phyloP scores from a whole-genome alignment of 306 rosid species.

The Medicago lupulina region DNA sequence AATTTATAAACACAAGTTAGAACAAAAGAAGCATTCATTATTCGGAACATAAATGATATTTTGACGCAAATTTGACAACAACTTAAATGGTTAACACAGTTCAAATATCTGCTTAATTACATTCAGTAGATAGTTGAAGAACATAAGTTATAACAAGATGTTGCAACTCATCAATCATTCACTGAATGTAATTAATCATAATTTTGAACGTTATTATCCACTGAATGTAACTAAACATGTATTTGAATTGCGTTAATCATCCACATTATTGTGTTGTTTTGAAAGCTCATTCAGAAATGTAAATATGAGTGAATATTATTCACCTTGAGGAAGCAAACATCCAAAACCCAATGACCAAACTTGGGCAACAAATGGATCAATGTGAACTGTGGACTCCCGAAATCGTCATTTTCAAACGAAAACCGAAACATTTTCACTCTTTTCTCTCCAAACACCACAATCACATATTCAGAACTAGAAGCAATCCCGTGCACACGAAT shows the following conservation, averaged over 20 bases:
- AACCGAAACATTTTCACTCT: constrained; percentile 69
- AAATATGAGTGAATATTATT: neutral
- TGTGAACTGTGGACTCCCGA: constrained; percentile 41
- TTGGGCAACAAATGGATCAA: constrained; percentile 65
- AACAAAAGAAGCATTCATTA: constrained; percentile 33
- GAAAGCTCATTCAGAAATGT: neutral
- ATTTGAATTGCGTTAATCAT: neutral
- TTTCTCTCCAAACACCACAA: constrained; percentile 81
- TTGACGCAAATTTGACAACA: neutral
- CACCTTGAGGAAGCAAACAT: constrained; percentile 84
- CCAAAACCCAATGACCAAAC: constrained; percentile 82
- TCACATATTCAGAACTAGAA: constrained; percentile 39
- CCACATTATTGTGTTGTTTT: neutral
- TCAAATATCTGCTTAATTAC: neutral
- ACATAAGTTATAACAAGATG: neutral
- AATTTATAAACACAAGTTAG: constrained; percentile 6
- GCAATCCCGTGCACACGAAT: constrained; percentile 90
- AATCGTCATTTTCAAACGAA: constrained; percentile 41
- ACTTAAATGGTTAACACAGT: neutral
- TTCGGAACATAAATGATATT: neutral
- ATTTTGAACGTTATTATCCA: neutral
- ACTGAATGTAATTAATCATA: neutral
- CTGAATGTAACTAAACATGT: neutral
- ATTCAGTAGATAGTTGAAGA: neutral
- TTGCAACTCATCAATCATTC: neutral